Conservation (phyloP, 2,329 filamentous ascomycete genomes). For the Coniella lustricola region DNA sequence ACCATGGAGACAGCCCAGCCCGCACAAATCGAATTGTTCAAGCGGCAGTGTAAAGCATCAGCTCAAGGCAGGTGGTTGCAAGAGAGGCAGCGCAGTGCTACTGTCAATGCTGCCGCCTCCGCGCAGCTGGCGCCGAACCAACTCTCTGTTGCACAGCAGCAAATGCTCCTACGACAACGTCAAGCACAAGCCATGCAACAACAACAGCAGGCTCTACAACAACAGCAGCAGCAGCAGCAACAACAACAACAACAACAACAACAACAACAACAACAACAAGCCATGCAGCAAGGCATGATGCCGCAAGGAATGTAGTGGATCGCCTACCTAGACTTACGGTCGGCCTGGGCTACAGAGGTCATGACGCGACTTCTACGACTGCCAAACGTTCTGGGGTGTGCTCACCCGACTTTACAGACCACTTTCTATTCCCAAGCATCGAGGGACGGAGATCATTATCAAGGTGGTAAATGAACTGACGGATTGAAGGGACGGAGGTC, state of each 20-base stretch:
- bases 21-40: slow-evolving; percentile 39
- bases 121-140: slow-evolving; percentile 11
- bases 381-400: no score
- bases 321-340: no score
- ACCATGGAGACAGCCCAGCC: slow-evolving; percentile 36
- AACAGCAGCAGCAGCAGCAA: slow-evolving; percentile 31
- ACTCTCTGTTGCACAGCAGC: neutral
- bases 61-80: slow-evolving; percentile 28
- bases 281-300: slow-evolving; percentile 47
- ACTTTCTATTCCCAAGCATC: neutral
- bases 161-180: slow-evolving; percentile 21
- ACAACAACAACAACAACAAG: slow-evolving; percentile 31
- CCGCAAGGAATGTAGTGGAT: slow-evolving; percentile 39
- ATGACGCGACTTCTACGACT: no score
- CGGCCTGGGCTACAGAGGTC: no score
- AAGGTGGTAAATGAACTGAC: no score
- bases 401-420: no score
- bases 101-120: slow-evolving; percentile 11
- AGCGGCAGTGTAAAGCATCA: slow-evolving; percentile 31
- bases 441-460: neutral
- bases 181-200: slow-evolving; percentile 34
- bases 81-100: slow-evolving; percentile 12
- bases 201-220: slow-evolving; percentile 33
- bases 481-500: slow-evolving; percentile 1
- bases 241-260: slow-evolving; percentile 24